phyloP scores from a whole-genome alignment of 495 filamentous ascomycete genomes.

The Penicillium silybi region DNA sequence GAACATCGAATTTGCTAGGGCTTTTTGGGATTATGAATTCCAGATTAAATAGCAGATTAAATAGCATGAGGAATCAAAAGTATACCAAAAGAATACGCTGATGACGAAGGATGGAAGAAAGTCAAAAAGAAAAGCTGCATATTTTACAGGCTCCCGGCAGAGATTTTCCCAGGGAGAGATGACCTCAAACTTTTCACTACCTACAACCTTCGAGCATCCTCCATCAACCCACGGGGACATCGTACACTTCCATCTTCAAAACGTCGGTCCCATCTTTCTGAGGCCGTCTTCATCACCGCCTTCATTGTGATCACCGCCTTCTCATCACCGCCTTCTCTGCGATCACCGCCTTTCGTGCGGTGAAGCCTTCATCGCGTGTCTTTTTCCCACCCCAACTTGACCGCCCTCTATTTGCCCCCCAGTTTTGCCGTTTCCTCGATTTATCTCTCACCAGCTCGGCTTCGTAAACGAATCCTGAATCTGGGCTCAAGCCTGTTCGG shows the following conservation, averaged over 20 bases:
- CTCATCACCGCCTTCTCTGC: conserved; percentile 35
- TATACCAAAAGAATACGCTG: not conserved
- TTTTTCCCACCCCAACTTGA: conserved; percentile 25
- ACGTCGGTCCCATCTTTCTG: not conserved
- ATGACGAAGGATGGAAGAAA: not conserved
- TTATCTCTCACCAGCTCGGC: not conserved
- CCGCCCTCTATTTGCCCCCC: conserved; percentile 37
- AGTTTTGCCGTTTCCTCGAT: conserved; percentile 34
- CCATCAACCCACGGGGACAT: not conserved
- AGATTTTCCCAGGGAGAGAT: not conserved
- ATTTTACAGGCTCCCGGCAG: not conserved
- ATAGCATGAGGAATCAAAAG: not conserved
- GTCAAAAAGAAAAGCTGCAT: conserved; percentile 8
- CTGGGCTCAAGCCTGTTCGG: conserved; percentile 5
- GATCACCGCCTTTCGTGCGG: conserved; percentile 49
- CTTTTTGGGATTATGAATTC: too few relatives aligned
- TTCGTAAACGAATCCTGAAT: not conserved
- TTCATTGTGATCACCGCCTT: conserved; percentile 32
- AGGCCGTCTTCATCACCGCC: conserved; percentile 29
- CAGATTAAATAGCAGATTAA: not conserved
- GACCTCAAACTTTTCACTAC: conserved; percentile 2
- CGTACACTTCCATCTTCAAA: not conserved
- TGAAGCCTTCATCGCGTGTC: conserved; percentile 33
- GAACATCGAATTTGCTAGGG: conserved; percentile 70
- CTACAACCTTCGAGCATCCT: not conserved